phyloP scores from a whole-genome alignment of 2,329 filamentous ascomycete species.

The Pyrenochaeta sp. region DNA sequence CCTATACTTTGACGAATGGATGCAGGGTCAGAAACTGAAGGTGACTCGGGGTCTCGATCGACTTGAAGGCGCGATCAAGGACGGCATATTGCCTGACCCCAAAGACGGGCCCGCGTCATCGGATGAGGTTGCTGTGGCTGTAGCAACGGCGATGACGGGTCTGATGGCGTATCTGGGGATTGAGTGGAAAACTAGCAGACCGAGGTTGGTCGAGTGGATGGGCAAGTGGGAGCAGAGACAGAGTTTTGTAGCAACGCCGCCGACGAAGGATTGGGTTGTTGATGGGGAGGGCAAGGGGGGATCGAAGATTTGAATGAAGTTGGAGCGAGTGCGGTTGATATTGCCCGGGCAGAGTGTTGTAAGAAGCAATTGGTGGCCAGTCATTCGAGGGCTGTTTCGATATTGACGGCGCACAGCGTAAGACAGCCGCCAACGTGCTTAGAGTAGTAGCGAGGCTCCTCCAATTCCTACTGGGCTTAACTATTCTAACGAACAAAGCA shows the following conservation, averaged over 20 bases:
- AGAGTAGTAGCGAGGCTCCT: too few species aligned
- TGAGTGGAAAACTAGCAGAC: conserved; percentile 27
- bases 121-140: conserved; percentile 36
- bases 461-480: too few species aligned
- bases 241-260: conserved; percentile 29
- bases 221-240: conserved; percentile 27
- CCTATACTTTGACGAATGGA: conserved; percentile 36
- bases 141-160: conserved; percentile 20
- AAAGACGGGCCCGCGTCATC: conserved; percentile 13
- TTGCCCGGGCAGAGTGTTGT: too few species aligned
- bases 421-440: too few species aligned
- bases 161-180: conserved; percentile 19
- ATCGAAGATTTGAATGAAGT: conserved; percentile 17
- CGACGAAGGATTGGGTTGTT: conserved; percentile 26
- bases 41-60: conserved; percentile 34
- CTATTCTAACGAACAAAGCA: too few species aligned
- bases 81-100: conserved; percentile 19
- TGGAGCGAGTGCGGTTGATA: too few species aligned
- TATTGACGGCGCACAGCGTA: too few species aligned
- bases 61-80: conserved; percentile 28
- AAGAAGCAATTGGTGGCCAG: too few species aligned
- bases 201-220: conserved; percentile 33
- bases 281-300: neutral
- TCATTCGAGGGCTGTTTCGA: too few species aligned
- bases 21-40: conserved; percentile 39